Evolutionary conservation across 768 basidiomycete species (phyloP).

Genomic region (Austroboletus eburneus): DNA sequence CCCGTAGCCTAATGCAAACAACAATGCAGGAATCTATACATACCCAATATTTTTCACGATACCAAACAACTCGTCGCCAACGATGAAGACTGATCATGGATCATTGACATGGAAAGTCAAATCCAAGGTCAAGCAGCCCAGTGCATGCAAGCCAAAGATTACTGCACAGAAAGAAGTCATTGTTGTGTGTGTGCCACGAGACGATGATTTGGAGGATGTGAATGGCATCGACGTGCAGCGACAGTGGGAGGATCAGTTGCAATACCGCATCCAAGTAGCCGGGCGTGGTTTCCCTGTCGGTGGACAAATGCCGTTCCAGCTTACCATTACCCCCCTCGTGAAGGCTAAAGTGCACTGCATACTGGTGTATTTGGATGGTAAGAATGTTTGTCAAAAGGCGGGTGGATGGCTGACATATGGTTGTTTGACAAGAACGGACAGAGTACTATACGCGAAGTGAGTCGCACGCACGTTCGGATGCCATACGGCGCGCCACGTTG

Average conservation of each 20-base stretch:
- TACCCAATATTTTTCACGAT: slow-evolving; percentile 93
- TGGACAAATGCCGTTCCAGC: slow-evolving; percentile 69
- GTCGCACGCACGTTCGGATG: slow-evolving; percentile 67
- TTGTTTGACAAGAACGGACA: slow-evolving; percentile 52
- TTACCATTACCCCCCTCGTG: slow-evolving; percentile 78
- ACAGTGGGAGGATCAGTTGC: slow-evolving; percentile 86
- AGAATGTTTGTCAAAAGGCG: slow-evolving; percentile 14
- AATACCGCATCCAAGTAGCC: slow-evolving; percentile 72
- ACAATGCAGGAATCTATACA: slow-evolving; percentile 71
- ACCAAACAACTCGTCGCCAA: slow-evolving; percentile 75
- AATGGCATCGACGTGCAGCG: slow-evolving; percentile 80
- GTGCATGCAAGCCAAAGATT: slow-evolving; percentile 70
- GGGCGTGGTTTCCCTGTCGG: slow-evolving; percentile 81
- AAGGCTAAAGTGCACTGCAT: slow-evolving; percentile 81
- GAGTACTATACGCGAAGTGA: slow-evolving; percentile 74
- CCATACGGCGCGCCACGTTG: slow-evolving; percentile 54
- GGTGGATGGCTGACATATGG: not conserved
- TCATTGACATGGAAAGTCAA: slow-evolving; percentile 75
- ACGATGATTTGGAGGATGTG: slow-evolving; percentile 51
- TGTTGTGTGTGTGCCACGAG: slow-evolving; percentile 65
- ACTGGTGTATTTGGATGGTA: slow-evolving; percentile 77
- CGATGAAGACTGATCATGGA: slow-evolving; percentile 70
- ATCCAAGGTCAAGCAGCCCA: slow-evolving; percentile 80
- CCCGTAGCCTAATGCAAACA: slow-evolving; percentile 45
- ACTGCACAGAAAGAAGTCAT: slow-evolving; percentile 66